phyloP scores from a whole-genome alignment of 176 grass and related monocot genomes.

The Carex littledalei region DNA sequence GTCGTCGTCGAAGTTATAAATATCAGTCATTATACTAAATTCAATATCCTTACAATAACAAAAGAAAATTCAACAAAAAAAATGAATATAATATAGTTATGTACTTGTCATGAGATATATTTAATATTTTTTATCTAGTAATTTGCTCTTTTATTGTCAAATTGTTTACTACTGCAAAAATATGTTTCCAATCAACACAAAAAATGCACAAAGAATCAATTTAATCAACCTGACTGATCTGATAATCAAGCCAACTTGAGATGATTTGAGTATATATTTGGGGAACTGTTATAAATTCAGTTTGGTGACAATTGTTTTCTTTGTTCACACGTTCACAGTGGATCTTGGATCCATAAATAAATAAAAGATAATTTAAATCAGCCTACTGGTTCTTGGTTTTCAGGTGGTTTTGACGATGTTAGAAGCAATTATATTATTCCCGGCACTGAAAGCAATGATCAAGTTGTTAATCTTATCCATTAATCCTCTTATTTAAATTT shows the following conservation, averaged over 20 bases:
- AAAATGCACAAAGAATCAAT: too few relatives aligned
- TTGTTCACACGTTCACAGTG: neutral
- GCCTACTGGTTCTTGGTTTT: neutral
- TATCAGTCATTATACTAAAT: too few relatives aligned
- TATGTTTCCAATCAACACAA: too few relatives aligned
- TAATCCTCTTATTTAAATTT: neutral
- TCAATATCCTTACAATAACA: too few relatives aligned
- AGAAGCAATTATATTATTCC: conserved; percentile 15
- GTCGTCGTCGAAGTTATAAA: too few relatives aligned
- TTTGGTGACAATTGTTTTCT: conserved; percentile 4
- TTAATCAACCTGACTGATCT: neutral
- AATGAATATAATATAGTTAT: too few relatives aligned
- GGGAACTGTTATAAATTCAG: neutral
- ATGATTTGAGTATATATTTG: neutral
- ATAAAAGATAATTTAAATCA: neutral
- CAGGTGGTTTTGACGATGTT: conserved; percentile 24
- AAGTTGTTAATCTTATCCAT: neutral
- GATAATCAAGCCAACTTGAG: neutral
- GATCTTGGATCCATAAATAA: conserved; percentile 25
- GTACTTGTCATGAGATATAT: too few relatives aligned
- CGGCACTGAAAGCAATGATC: conserved; percentile 17
- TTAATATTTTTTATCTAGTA: too few relatives aligned
- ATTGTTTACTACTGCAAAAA: too few relatives aligned
- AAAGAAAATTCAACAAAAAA: too few relatives aligned
- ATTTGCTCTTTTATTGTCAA: too few relatives aligned